A percentile compares a stretch with the other conserved stretches of the same genome.
phyloP scores from a whole-genome alignment of 768 basidiomycete genomes.

The Macrolepiota albuminosa region DNA sequence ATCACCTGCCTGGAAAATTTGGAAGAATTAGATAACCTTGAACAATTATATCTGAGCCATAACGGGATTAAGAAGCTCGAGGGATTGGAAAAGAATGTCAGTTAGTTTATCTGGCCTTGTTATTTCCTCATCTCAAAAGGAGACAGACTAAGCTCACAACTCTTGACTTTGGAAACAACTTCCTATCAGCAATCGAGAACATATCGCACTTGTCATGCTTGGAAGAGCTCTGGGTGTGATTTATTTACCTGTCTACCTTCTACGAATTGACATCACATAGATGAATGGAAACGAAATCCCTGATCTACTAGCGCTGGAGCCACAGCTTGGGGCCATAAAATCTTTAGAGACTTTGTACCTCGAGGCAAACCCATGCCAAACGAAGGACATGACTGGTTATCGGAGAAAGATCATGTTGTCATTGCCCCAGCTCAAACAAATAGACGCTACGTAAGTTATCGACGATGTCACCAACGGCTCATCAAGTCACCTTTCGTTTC shows the following conservation, averaged over 20 bases:
- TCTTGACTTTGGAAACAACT: constrained; percentile 86
- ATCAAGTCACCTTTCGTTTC: background rate
- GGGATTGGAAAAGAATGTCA: constrained; percentile 80
- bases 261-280: constrained; percentile 32
- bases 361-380: constrained; percentile 92
- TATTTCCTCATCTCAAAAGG: background rate
- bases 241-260: constrained; percentile 15
- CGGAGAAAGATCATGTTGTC: constrained; percentile 86
- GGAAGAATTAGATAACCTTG: constrained; percentile 65
- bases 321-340: constrained; percentile 53
- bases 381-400: constrained; percentile 69
- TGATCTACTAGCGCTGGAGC: constrained; percentile 61
- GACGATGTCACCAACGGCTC: background rate
- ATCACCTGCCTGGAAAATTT: constrained; percentile 85
- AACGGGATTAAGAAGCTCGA: constrained; percentile 85
- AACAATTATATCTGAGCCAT: constrained; percentile 91
- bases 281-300: constrained; percentile 85
- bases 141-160: constrained; percentile 65
- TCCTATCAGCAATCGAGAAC: constrained; percentile 74
- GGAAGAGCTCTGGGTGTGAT: constrained; percentile 92
- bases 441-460: constrained; percentile 87
- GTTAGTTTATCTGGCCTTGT: constrained; percentile 14
- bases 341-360: constrained; percentile 87
- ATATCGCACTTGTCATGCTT: constrained; percentile 69
- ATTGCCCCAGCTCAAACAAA: constrained; percentile 85